These are phyloP conservation scores for Chlamydomonas sp. DNA, from an alignment of 139 green algal species.

Conservation along the genomic window DNA sequence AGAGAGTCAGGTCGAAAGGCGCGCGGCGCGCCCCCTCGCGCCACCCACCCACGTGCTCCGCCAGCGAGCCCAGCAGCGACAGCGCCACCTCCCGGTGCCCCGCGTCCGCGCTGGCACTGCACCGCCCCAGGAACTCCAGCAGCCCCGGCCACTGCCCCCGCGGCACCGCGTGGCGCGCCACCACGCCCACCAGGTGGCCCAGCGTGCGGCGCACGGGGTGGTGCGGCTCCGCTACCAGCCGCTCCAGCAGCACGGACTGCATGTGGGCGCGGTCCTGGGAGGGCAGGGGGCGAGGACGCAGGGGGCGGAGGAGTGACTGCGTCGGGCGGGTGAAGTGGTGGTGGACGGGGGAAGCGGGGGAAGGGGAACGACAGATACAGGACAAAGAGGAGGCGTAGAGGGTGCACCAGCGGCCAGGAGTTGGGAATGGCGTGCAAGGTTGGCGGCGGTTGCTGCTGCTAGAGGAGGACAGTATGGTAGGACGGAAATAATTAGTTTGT, in stretches of 20 bases:
- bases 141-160: conserved; percentile 65
- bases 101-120: conserved; percentile 41
- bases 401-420: too few species aligned
- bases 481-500: too few species aligned
- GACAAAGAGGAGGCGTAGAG: too few species aligned
- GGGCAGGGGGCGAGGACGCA: background rate
- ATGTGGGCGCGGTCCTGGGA: conserved; percentile 30
- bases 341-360: too few species aligned
- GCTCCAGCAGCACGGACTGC: conserved; percentile 66
- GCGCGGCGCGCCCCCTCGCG: background rate
- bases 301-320: conserved; percentile 3
- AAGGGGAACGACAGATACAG: too few species aligned
- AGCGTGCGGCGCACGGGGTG: conserved; percentile 64
- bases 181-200: conserved; percentile 59
- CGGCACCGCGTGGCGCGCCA: conserved; percentile 68
- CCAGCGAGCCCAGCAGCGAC: conserved; percentile 68
- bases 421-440: background rate
- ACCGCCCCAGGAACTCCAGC: conserved; percentile 67
- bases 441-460: background rate
- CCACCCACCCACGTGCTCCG: conserved; percentile 66
- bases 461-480: too few species aligned
- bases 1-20: too few species aligned
- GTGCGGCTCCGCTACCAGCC: conserved; percentile 56
- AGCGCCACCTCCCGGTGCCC: conserved; percentile 73
- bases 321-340: background rate